phyloP scores from a whole-genome alignment of 805 yeast genomes.

The Saccharomyces mikatae region DNA sequence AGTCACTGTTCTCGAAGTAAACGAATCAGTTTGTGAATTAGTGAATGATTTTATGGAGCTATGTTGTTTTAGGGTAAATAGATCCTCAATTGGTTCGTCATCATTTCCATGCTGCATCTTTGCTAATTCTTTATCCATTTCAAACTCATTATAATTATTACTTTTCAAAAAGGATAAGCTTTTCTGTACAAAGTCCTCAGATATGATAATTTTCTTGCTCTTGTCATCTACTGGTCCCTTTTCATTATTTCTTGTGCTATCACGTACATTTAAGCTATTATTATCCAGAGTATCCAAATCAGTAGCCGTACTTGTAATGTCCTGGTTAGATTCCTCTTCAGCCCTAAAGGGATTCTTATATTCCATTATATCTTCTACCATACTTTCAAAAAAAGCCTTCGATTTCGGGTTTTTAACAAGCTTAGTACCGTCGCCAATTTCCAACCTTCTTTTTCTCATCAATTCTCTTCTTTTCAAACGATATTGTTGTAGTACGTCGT shows the following conservation, averaged over 20 bases:
- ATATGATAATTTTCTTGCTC: conserved; percentile 35
- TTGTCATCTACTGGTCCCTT: conserved; percentile 26
- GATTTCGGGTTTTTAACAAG: conserved; percentile 48
- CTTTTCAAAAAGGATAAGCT: conserved; percentile 46
- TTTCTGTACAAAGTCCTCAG: conserved; percentile 48
- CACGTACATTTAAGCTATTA: conserved; percentile 26
- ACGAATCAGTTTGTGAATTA: conserved; percentile 17
- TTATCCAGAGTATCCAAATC: conserved; percentile 10
- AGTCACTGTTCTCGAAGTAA: conserved; percentile 1
- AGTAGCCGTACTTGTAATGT: conserved; percentile 1
- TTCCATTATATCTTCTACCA: conserved; percentile 41
- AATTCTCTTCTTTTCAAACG: conserved; percentile 38
- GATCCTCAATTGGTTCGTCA: conserved; percentile 35
- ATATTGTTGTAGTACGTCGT: conserved; percentile 36
- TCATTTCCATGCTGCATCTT: conserved; percentile 13
- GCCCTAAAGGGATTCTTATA: conserved; percentile 28
- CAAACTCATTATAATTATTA: conserved; percentile 27
- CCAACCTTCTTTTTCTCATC: conserved; percentile 43
- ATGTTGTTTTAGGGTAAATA: conserved; percentile 40
- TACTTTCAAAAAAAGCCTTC: conserved; percentile 59
- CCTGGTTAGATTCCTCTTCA: conserved; percentile 21
- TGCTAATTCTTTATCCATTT: conserved; percentile 24
- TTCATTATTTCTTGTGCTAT: conserved; percentile 10
- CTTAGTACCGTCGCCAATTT: conserved; percentile 34
- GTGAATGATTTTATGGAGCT: conserved; percentile 30